Evolutionary conservation across 2,329 filamentous ascomycete species (phyloP), one percentile per base, ranked within the genome.

Genomic region (Chrysosporium keratinophilum): DNA sequence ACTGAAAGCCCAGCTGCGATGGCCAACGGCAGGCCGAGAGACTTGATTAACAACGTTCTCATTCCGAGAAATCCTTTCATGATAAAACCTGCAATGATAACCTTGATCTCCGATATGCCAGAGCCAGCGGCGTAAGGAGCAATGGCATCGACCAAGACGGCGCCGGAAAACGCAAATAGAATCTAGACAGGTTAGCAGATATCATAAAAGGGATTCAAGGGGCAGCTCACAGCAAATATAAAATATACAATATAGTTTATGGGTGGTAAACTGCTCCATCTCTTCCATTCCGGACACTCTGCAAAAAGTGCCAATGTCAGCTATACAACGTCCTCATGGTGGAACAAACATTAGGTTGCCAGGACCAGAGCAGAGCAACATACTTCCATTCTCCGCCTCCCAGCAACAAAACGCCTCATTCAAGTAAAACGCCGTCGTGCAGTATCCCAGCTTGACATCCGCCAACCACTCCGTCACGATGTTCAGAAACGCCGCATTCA

Each of bases 351-450:
- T n/a, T 47, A n/a, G 23, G 7, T 28, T 28, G 23, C 7, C 23
- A 7, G n/a, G 50, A 33, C n/a, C n/a, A n/a, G n/a, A n/a, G n/a
- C n/a, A 2, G n/a, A 37, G 15, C n/a, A n/a, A 35, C 41, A 48
- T 46, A 72, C 43, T 71, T 83, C 83, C 90, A 65, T 81, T 85
- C 63, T 96, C 89, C 54, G 93, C 87, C 37, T 93, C 93, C 89
- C 90, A 98, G 68, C 93, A 98, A 71, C 93, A 98, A 69, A 98
- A 98, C 67, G 81, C 85, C 76, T 97, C 88, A 69, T 98, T 98
- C 55, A 98, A 78, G 67, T 98, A 98, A 69, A 97, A 98, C 2
- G 84, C 91, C 7, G 90, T 96, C 11, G 83, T 86, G 76, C 93
- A 98, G 71, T 96, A 84, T n/a, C 93, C 93, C 65, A 91, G 76